Evolutionary conservation across 148 eudicot genomes (phyloP).

Genomic region (Heliosperma pusillum): DNA sequence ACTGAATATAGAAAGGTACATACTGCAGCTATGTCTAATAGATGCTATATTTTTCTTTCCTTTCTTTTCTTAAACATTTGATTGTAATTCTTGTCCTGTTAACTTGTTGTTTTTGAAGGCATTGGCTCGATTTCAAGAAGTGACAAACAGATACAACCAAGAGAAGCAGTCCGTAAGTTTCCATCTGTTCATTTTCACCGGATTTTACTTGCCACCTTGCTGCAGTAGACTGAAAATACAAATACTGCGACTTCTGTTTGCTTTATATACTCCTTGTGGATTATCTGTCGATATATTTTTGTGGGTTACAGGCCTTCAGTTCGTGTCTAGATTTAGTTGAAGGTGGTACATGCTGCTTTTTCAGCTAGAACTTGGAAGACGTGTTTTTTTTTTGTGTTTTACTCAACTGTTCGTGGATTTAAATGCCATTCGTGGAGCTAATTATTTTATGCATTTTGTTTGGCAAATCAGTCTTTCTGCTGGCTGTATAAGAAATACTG

Average conservation of each 20-base stretch:
- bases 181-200: conserved; percentile 4
- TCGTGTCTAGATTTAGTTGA: background rate
- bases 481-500: background rate
- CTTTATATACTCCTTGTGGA: background rate
- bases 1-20: conserved; percentile 87
- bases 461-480: background rate
- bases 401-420: no score
- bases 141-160: conserved; percentile 78
- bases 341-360: background rate
- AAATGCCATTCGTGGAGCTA: no score
- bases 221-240: background rate
- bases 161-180: conserved; percentile 86
- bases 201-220: background rate
- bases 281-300: background rate
- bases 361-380: no score
- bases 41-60: background rate
- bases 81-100: background rate
- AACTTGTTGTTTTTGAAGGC: conserved; percentile 47
- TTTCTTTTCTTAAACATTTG: background rate
- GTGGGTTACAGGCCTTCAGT: background rate
- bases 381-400: no score
- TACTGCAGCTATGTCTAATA: background rate
- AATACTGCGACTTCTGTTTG: background rate
- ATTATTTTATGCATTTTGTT: no score
- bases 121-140: conserved; percentile 90